Evolutionary conservation across 2,329 filamentous ascomycete species (phyloP).

Genomic region (Penicillium sp.): DNA sequence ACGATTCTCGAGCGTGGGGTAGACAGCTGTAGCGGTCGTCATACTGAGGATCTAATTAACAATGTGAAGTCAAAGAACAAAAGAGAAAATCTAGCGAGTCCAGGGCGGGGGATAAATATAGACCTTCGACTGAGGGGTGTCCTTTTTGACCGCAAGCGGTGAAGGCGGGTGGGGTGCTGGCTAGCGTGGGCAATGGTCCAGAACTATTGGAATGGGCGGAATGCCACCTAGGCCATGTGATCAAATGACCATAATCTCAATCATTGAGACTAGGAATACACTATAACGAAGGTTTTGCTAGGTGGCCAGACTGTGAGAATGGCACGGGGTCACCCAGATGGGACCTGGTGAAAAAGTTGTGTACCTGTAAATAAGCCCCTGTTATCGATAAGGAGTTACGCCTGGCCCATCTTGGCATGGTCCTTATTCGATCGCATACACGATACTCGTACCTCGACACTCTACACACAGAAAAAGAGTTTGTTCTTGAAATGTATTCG

Average conservation of each 20-base stretch:
- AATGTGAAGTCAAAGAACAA: slow-evolving; percentile 13
- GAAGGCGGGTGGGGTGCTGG: slow-evolving; percentile 23
- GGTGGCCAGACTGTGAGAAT: not conserved
- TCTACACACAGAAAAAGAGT: not conserved
- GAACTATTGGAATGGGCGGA: slow-evolving; percentile 10
- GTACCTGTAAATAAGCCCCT: slow-evolving; percentile 11
- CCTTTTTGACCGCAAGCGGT: slow-evolving; percentile 38
- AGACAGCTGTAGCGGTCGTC: slow-evolving; percentile 46
- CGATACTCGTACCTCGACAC: not conserved
- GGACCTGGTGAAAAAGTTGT: not conserved
- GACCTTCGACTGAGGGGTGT: slow-evolving; percentile 14
- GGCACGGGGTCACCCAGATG: not conserved
- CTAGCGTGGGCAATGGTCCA: slow-evolving; percentile 20
- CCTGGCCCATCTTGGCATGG: not conserved
- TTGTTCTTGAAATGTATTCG: not conserved
- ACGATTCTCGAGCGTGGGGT: slow-evolving; percentile 78
- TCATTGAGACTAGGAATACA: not conserved
- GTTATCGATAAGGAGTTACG: slow-evolving; percentile 36
- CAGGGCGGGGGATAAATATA: slow-evolving; percentile 24
- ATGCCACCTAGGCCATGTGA: slow-evolving; percentile 19
- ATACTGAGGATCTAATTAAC: slow-evolving; percentile 17
- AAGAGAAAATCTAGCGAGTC: slow-evolving; percentile 10
- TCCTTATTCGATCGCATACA: not conserved
- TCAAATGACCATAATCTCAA: not conserved
- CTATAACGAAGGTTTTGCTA: not conserved